A percentile compares a stretch with the other conserved stretches of the same genome.
These are phyloP conservation scores for Sporisorium reilianum DNA, from an alignment of 1,284 basidiomycete species.

Conservation along the genomic window DNA sequence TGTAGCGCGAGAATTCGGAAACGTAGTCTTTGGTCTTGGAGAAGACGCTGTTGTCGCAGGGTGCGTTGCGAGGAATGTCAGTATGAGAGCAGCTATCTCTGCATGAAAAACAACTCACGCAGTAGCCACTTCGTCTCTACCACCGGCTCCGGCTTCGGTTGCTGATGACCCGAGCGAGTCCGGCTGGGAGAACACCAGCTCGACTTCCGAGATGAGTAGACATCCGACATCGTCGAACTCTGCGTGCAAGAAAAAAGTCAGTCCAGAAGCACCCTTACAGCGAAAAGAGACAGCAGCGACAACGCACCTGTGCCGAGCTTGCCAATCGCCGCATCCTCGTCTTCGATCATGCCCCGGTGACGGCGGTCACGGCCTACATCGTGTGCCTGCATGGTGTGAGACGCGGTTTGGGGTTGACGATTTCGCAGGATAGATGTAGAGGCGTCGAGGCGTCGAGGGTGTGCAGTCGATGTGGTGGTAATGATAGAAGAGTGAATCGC, in stretches of 20 bases:
- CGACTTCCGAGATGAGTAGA: slow-evolving; percentile 89
- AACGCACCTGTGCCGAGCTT: slow-evolving; percentile 41
- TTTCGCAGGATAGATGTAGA: too few species aligned
- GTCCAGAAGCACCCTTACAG: too few species aligned
- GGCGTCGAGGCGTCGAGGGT: neutral
- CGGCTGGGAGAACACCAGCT: slow-evolving; percentile 83
- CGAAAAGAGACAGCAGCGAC: too few species aligned
- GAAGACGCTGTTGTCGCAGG: slow-evolving; percentile 81
- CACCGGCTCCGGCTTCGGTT: slow-evolving; percentile 71
- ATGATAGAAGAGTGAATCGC: neutral
- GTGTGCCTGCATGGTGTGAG: slow-evolving; percentile 32
- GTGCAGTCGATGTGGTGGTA: too few species aligned
- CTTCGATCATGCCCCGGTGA: slow-evolving; percentile 50
- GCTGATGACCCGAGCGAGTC: slow-evolving; percentile 72
- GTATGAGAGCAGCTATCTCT: too few species aligned
- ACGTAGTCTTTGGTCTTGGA: slow-evolving; percentile 93
- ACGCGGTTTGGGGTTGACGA: too few species aligned
- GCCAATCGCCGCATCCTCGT: slow-evolving; percentile 58
- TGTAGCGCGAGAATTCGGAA: slow-evolving; percentile 88
- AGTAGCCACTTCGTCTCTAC: slow-evolving; percentile 83
- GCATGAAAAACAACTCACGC: slow-evolving; percentile 70
- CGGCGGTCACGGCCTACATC: slow-evolving; percentile 47
- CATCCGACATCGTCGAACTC: slow-evolving; percentile 92
- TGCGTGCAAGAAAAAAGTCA: too few species aligned
- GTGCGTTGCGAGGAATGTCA: too few species aligned